A percentile compares a stretch with the other conserved stretches of the same genome.
Conservation (phyloP, 371 early-diverging fungal species). For the Saksenaea vasiformis region DNA sequence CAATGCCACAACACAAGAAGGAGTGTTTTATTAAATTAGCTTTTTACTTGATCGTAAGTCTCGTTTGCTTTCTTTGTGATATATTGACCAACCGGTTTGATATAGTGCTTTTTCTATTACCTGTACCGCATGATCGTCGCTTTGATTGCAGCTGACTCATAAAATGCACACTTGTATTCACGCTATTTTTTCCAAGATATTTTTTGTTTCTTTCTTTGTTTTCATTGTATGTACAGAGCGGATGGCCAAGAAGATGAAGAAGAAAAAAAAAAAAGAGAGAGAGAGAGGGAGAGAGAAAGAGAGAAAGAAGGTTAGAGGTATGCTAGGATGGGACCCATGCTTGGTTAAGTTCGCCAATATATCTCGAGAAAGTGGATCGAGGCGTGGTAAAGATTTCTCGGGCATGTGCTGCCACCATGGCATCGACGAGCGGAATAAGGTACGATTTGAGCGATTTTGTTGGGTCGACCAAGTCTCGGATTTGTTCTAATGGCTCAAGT, state of each 20-base stretch:
- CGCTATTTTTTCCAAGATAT: slow-evolving; percentile 5
- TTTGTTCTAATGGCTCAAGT: slow-evolving; percentile 19
- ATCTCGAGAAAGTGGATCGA: slow-evolving; percentile 35
- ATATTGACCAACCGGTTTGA: background rate
- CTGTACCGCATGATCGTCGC: slow-evolving; percentile 79
- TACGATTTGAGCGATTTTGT: slow-evolving; percentile 18
- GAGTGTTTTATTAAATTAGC: slow-evolving; percentile 95
- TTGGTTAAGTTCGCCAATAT: slow-evolving; percentile 27
- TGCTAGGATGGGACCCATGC: slow-evolving; percentile 19
- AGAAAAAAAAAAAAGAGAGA: background rate
- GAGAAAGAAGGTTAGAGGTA: background rate
- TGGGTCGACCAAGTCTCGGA: slow-evolving; percentile 21
- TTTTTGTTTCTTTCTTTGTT: background rate
- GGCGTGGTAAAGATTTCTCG: slow-evolving; percentile 27
- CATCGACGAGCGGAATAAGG: slow-evolving; percentile 33
- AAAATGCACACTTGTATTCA: slow-evolving; percentile 18
- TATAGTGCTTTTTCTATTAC: slow-evolving; percentile 88
- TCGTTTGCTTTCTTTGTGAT: background rate
- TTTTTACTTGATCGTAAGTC: slow-evolving; percentile 85
- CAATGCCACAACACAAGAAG: slow-evolving; percentile 84
- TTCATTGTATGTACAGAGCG: slow-evolving; percentile 4
- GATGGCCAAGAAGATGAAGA: background rate
- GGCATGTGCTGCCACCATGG: slow-evolving; percentile 40
- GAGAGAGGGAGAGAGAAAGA: no score
- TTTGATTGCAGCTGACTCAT: slow-evolving; percentile 61